A percentile compares a stretch with the other conserved stretches of the same genome.
Conservation (phyloP, 257 asterid species). For the Fraxinus pennsylvanica region DNA sequence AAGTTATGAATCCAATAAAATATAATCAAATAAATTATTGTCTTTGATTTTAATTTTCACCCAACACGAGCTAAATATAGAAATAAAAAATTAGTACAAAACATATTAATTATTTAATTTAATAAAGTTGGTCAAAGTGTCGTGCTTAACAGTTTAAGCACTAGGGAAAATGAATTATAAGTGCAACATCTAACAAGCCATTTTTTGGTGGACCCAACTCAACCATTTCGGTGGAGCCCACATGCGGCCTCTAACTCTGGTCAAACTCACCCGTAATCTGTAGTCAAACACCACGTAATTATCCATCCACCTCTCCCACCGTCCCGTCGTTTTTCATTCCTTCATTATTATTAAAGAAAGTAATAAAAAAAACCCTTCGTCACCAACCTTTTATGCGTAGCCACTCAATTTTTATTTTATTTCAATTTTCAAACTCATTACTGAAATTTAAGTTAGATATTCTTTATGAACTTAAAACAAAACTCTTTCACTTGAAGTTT, state of each 20-base stretch:
- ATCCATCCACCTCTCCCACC: background rate
- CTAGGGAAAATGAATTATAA: background rate
- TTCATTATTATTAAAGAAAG: too few species aligned
- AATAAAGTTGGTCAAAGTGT: background rate
- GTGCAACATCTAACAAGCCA: background rate
- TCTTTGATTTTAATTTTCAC: too few species aligned
- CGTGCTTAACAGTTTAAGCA: background rate
- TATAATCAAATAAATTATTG: too few species aligned
- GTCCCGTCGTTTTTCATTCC: background rate
- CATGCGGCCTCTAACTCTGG: background rate
- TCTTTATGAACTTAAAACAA: too few species aligned
- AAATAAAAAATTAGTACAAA: too few species aligned
- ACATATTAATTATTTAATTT: too few species aligned
- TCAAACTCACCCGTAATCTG: conserved; percentile 8
- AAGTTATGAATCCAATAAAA: too few species aligned
- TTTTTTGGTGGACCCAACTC: background rate
- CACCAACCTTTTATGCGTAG: background rate
- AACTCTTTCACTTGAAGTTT: too few species aligned
- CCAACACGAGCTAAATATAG: too few species aligned
- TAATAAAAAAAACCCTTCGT: background rate
- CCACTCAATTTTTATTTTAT: too few species aligned
- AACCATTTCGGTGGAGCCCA: background rate
- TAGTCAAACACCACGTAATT: conserved; percentile 16
- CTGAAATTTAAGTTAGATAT: too few species aligned
- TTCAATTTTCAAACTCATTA: too few species aligned